These are phyloP conservation scores for Aurantiochytrium sp. DNA, from an alignment of 108 stramenopile genomes.

Conservation along the genomic window DNA sequence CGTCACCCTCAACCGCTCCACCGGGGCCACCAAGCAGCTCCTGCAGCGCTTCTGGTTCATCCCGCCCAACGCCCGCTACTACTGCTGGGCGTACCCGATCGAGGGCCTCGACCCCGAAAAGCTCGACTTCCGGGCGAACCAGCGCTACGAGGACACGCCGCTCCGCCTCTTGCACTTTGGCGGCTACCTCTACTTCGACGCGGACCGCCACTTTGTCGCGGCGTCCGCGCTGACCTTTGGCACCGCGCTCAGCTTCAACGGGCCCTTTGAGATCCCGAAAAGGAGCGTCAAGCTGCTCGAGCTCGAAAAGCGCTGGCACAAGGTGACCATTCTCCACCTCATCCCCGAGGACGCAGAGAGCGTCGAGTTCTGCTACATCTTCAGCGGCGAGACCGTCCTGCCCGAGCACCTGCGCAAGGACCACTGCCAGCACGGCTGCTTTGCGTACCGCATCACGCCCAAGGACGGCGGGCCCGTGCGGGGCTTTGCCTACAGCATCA, in stretches of 20 bases:
- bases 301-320: background rate
- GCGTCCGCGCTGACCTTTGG: background rate
- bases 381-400: background rate
- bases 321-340: background rate
- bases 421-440: background rate
- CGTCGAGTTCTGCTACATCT: background rate
- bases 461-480: too few relatives aligned
- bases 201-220: background rate
- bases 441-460: background rate
- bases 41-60: background rate
- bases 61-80: background rate
- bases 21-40: background rate
- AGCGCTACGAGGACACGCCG: background rate
- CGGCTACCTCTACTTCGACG: background rate
- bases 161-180: background rate
- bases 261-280: background rate
- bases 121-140: background rate
- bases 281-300: background rate
- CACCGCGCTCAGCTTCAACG: background rate
- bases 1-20: background rate
- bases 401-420: background rate
- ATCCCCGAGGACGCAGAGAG: background rate
- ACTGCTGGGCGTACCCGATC: background rate
- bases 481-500: too few relatives aligned
- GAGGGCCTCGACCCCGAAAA: background rate